Conservation (phyloP, 352 stramenopile species). For the Globisporangium radiosum region DNA sequence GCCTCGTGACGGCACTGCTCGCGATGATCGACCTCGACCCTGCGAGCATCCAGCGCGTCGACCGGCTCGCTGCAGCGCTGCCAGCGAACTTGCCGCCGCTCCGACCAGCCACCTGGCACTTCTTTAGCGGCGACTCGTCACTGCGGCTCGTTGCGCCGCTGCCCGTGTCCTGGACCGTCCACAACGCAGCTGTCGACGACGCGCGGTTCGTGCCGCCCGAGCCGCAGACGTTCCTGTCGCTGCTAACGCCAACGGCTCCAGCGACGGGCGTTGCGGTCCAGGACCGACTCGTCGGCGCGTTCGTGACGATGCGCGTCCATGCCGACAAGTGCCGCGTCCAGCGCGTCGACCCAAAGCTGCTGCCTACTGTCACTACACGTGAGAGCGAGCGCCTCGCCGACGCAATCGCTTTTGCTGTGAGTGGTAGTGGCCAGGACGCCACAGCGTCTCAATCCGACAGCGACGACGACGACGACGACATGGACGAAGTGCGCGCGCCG, state of each 20-base stretch:
- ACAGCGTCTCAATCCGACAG: constrained; percentile 21
- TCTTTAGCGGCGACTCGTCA: constrained; percentile 32
- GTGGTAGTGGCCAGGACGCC: constrained; percentile 9
- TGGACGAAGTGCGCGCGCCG: constrained; percentile 31
- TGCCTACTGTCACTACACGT: constrained; percentile 14
- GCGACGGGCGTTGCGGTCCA: constrained; percentile 44
- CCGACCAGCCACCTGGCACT: constrained; percentile 46
- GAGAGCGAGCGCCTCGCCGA: constrained; percentile 22
- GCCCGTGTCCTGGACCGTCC: constrained; percentile 62
- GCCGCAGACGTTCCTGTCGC: constrained; percentile 44
- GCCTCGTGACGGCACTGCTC: constrained; percentile 59
- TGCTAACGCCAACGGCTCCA: constrained; percentile 37
- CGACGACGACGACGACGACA: constrained; percentile 26
- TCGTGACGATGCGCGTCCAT: constrained; percentile 58
- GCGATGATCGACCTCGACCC: constrained; percentile 77
- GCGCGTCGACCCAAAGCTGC: constrained; percentile 45
- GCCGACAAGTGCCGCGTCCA: constrained; percentile 59
- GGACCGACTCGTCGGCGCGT: constrained; percentile 65
- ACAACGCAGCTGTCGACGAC: constrained; percentile 66
- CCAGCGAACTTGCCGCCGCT: constrained; percentile 35
- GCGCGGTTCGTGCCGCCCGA: constrained; percentile 59
- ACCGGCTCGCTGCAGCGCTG: constrained; percentile 50
- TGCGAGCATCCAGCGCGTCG: constrained; percentile 55
- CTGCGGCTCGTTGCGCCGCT: constrained; percentile 37
- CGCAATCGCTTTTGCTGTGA: constrained; percentile 26